Conservation (phyloP, 305 asterid genomes). For the Nicotiana rustica region DNA sequence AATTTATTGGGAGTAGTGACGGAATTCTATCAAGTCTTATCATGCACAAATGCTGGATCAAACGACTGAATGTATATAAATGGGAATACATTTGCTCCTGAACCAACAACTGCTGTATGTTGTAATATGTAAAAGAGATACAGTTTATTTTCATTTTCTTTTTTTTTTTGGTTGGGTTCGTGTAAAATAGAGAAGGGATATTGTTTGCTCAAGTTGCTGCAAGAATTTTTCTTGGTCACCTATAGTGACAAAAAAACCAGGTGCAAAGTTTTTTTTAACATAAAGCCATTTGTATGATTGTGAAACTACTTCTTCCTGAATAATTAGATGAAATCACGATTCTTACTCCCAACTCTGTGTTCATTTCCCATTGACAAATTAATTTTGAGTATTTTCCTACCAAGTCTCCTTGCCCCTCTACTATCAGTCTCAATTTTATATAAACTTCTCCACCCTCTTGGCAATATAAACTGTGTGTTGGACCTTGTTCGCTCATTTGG, state of each 20-base stretch:
- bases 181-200: too few relatives aligned
- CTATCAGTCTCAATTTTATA: too few relatives aligned
- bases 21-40: neutral
- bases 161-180: too few relatives aligned
- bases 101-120: conserved; percentile 13
- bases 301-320: neutral
- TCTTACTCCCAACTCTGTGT: neutral
- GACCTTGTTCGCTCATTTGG: too few relatives aligned
- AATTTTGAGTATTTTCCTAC: too few relatives aligned
- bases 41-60: too few relatives aligned
- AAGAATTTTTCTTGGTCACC: neutral
- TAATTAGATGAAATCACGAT: neutral
- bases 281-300: neutral
- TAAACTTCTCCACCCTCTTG: too few relatives aligned
- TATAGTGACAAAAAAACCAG: neutral
- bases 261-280: neutral
- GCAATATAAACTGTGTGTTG: too few relatives aligned
- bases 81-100: neutral
- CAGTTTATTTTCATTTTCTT: neutral
- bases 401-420: too few relatives aligned
- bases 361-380: too few relatives aligned
- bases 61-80: too few relatives aligned
- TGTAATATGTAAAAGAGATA: neutral
- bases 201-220: neutral
- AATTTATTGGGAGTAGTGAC: conserved; percentile 13